Evolutionary conservation across 2,329 filamentous ascomycete genomes (phyloP).

Genomic region (Penicillium corylophilum): DNA sequence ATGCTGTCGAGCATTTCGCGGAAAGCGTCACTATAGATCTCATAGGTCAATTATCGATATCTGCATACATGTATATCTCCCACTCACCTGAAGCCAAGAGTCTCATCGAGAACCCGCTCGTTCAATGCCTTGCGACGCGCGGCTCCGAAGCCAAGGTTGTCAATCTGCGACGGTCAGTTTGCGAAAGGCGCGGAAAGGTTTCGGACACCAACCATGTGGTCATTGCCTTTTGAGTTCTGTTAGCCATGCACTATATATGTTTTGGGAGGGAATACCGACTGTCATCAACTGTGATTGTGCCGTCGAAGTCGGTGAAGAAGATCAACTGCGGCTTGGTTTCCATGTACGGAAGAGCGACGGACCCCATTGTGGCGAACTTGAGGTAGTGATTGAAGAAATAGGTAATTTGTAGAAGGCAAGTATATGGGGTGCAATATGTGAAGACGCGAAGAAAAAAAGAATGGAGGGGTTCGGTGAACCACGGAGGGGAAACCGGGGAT

Average conservation of each 20-base stretch:
- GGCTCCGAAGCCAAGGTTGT: slow-evolving; percentile 82
- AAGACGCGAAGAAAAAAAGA: slow-evolving; percentile 3
- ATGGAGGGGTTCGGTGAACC: slow-evolving; percentile 13
- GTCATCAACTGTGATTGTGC: slow-evolving; percentile 79
- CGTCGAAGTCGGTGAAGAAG: slow-evolving; percentile 99
- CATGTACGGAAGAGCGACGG: slow-evolving; percentile 40
- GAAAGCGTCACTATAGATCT: slow-evolving; percentile 66
- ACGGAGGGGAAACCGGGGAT: slow-evolving; percentile 13
- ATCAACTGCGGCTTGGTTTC: slow-evolving; percentile 75
- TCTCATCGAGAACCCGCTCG: slow-evolving; percentile 70
- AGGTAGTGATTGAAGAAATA: background rate
- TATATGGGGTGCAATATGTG: slow-evolving; percentile 1
- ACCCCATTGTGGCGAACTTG: slow-evolving; percentile 29
- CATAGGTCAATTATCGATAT: background rate
- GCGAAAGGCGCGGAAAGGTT: background rate
- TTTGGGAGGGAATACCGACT: slow-evolving; percentile 46
- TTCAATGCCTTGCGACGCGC: slow-evolving; percentile 72
- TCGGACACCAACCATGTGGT: slow-evolving; percentile 55
- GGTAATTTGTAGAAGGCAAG: background rate
- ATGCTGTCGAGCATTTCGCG: slow-evolving; percentile 89
- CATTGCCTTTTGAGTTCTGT: slow-evolving; percentile 53
- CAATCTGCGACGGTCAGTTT: slow-evolving; percentile 65
- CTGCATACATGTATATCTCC: background rate
- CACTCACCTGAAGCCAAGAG: slow-evolving; percentile 66
- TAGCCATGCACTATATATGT: slow-evolving; percentile 5